phyloP scores from a whole-genome alignment of 2,329 filamentous ascomycete genomes.

The Trichoderma sp. region DNA sequence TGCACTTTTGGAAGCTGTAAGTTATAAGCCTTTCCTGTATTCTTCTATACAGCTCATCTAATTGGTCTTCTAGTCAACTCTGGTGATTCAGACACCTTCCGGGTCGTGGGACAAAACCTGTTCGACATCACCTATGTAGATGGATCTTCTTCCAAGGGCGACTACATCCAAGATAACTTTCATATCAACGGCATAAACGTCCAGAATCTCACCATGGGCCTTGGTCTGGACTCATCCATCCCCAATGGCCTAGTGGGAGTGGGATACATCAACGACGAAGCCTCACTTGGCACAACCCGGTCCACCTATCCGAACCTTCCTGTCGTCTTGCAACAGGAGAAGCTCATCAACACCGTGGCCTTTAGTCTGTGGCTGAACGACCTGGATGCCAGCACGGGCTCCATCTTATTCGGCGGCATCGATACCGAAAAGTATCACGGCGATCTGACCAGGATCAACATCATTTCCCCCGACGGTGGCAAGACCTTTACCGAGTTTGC shows the following conservation, averaged over 20 bases:
- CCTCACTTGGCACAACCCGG: constrained; percentile 31
- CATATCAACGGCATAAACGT: constrained; percentile 50
- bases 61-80: constrained; percentile 41
- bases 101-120: constrained; percentile 38
- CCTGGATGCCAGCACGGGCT: constrained; percentile 59
- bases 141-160: constrained; percentile 52
- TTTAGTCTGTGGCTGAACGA: constrained; percentile 70
- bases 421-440: constrained; percentile 72
- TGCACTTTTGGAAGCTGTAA: constrained; percentile 48
- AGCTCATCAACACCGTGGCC: constrained; percentile 61
- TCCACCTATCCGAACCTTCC: constrained; percentile 58
- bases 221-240: constrained; percentile 53
- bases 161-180: constrained; percentile 58
- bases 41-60: not conserved
- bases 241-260: constrained; percentile 58
- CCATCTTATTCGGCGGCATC: constrained; percentile 76
- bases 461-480: constrained; percentile 45
- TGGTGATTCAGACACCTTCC: constrained; percentile 45
- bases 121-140: constrained; percentile 63
- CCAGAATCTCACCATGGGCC: constrained; percentile 56
- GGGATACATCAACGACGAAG: constrained; percentile 56
- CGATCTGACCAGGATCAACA: constrained; percentile 57
- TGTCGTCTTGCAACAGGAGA: constrained; percentile 59
- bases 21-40: constrained; percentile 22
- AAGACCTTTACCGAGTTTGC: constrained; percentile 45